Percentiles rank a stretch among this genome's conserved stretches.
These are phyloP conservation scores for Linnemannia elongata DNA, from an alignment of 192 early-diverging fungal genomes.

Conservation along the genomic window DNA sequence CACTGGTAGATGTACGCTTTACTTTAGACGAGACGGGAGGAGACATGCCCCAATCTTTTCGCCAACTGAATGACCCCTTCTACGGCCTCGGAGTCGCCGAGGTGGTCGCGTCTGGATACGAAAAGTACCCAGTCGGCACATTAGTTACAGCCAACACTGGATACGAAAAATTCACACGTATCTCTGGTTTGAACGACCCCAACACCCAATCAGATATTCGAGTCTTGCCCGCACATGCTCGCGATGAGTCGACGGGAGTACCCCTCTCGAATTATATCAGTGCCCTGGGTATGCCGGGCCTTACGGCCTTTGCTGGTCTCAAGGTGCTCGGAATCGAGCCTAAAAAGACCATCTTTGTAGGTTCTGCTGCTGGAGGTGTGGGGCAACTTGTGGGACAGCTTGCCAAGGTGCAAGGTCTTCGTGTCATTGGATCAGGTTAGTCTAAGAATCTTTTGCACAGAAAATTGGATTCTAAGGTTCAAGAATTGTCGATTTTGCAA, in stretches of 20 bases:
- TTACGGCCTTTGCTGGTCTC: conserved; percentile 57
- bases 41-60: conserved; percentile 10
- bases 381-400: conserved; percentile 85
- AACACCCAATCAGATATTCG: conserved; percentile 58
- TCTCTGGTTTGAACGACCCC: conserved; percentile 58
- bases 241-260: conserved; percentile 47
- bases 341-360: conserved; percentile 89
- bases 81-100: conserved; percentile 57
- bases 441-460: neutral
- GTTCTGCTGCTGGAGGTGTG: conserved; percentile 87
- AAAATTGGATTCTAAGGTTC: neutral
- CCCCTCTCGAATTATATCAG: conserved; percentile 32
- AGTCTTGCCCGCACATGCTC: conserved; percentile 58
- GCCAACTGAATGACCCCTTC: conserved; percentile 7
- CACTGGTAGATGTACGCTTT: conserved; percentile 31
- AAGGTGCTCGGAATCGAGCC: conserved; percentile 77
- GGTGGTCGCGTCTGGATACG: conserved; percentile 58
- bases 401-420: conserved; percentile 81
- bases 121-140: conserved; percentile 70
- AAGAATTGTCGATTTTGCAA: neutral
- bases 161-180: conserved; percentile 74
- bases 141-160: conserved; percentile 65
- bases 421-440: conserved; percentile 80
- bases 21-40: conserved; percentile 23
- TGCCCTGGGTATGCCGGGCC: conserved; percentile 75